These are phyloP conservation scores for Naganishia antarctica DNA, from an alignment of 768 basidiomycete species.

Conservation along the genomic window DNA sequence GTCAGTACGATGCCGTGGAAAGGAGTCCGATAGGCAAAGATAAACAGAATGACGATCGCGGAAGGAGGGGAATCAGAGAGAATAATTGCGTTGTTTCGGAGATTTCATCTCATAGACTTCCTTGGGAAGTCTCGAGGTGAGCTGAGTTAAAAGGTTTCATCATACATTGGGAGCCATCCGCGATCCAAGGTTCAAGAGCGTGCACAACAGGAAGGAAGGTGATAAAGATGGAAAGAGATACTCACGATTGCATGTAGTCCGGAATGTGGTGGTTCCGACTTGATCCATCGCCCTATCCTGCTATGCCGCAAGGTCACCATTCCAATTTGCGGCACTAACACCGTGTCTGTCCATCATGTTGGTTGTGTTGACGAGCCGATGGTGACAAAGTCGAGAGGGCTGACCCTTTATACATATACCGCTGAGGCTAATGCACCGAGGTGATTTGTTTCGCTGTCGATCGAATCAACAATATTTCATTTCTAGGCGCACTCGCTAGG, in stretches of 20 bases:
- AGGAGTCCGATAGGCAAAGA: constrained; percentile 45
- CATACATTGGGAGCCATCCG: not conserved
- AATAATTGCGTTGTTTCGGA: constrained; percentile 20
- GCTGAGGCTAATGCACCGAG: too few species aligned
- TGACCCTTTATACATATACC: too few species aligned
- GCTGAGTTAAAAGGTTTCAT: constrained; percentile 21
- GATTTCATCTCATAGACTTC: constrained; percentile 18
- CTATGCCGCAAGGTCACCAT: not conserved
- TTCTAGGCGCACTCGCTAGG: too few species aligned
- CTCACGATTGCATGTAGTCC: not conserved
- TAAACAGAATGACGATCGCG: not conserved
- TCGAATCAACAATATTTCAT: too few species aligned
- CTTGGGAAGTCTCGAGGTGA: constrained; percentile 15
- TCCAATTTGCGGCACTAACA: too few species aligned
- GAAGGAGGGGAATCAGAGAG: constrained; percentile 1
- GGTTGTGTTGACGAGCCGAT: too few species aligned
- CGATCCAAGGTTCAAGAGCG: too few species aligned
- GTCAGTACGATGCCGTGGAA: not conserved
- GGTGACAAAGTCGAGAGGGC: too few species aligned
- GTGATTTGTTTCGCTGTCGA: too few species aligned
- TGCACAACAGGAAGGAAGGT: not conserved
- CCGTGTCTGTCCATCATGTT: too few species aligned
- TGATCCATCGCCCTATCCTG: not conserved
- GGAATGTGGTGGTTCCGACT: not conserved
- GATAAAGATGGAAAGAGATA: not conserved